A percentile compares a stretch with the other conserved stretches of the same genome.
These are phyloP conservation scores for Scutellaria barbata DNA, from an alignment of 257 asterid genomes.

Conservation along the genomic window DNA sequence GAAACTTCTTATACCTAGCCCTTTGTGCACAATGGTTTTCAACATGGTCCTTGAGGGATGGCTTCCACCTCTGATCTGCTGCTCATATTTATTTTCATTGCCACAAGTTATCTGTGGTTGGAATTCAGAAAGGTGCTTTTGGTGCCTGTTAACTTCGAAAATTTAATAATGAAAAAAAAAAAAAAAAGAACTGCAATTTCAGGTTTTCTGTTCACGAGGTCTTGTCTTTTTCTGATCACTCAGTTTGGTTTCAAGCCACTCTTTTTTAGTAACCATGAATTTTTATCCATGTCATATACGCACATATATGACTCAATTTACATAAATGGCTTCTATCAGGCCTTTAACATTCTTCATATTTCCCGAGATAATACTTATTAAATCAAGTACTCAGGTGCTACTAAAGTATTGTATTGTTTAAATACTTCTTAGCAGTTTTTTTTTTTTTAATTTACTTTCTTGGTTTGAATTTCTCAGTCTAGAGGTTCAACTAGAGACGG, in stretches of 20 bases:
- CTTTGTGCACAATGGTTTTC: slow-evolving; percentile 21
- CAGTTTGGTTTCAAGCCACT: slow-evolving; percentile 9
- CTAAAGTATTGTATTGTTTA: slow-evolving; percentile 27
- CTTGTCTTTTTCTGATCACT: slow-evolving; percentile 26
- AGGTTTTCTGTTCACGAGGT: neutral
- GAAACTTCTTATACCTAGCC: slow-evolving; percentile 7
- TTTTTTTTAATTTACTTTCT: slow-evolving; percentile 21
- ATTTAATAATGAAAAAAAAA: slow-evolving; percentile 1
- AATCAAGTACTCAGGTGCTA: slow-evolving; percentile 28
- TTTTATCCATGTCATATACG: slow-evolving; percentile 6
- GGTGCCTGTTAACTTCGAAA: slow-evolving; percentile 11
- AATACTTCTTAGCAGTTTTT: slow-evolving; percentile 22
- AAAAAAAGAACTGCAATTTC: slow-evolving; percentile 7
- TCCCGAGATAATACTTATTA: slow-evolving; percentile 21
- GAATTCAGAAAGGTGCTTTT: slow-evolving; percentile 15
- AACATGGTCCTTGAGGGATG: slow-evolving; percentile 25
- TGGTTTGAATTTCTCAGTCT: slow-evolving; percentile 62
- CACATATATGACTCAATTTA: slow-evolving; percentile 25
- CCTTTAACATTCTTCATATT: slow-evolving; percentile 12
- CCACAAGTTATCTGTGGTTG: slow-evolving; percentile 7
- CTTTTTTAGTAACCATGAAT: neutral
- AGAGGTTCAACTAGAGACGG: slow-evolving; percentile 99
- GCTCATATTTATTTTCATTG: neutral
- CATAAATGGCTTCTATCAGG: slow-evolving; percentile 23
- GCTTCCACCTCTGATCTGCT: slow-evolving; percentile 20